Evolutionary conservation across 805 yeast species (phyloP).

Genomic region (Zygoascus tannicola): DNA sequence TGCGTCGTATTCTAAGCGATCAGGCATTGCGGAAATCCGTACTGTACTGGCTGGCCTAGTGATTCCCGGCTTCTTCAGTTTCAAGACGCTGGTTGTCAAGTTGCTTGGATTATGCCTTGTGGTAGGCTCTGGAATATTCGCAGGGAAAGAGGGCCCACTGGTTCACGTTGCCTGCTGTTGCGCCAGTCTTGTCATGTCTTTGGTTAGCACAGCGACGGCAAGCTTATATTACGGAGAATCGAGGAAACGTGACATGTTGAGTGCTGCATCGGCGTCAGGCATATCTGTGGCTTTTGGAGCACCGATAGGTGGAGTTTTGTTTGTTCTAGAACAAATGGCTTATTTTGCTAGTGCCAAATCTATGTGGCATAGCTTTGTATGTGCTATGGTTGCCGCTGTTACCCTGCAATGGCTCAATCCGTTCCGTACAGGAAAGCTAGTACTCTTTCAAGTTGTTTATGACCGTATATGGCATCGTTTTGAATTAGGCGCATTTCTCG

Average conservation of each 20-base stretch:
- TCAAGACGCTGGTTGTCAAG: slow-evolving; percentile 46
- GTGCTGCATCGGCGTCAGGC: slow-evolving; percentile 78
- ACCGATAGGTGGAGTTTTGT: slow-evolving; percentile 81
- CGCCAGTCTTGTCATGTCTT: slow-evolving; percentile 31
- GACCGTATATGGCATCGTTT: slow-evolving; percentile 63
- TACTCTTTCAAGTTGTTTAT: slow-evolving; percentile 58
- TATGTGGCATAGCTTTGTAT: slow-evolving; percentile 78
- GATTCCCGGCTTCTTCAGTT: slow-evolving; percentile 43
- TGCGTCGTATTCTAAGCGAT: slow-evolving; percentile 35
- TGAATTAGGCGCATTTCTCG: slow-evolving; percentile 64
- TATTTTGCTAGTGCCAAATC: slow-evolving; percentile 53
- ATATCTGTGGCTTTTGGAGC: slow-evolving; percentile 78
- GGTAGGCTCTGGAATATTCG: slow-evolving; percentile 70
- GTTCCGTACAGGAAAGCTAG: slow-evolving; percentile 40
- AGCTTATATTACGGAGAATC: slow-evolving; percentile 41
- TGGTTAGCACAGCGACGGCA: not conserved
- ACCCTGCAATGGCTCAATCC: slow-evolving; percentile 46
- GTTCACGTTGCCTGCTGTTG: slow-evolving; percentile 69
- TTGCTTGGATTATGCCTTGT: slow-evolving; percentile 50
- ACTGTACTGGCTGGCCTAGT: slow-evolving; percentile 58
- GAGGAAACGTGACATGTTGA: slow-evolving; percentile 47
- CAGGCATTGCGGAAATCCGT: slow-evolving; percentile 72
- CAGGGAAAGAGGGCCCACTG: slow-evolving; percentile 81
- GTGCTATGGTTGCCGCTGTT: slow-evolving; percentile 65
- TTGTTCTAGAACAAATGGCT: slow-evolving; percentile 60